These are phyloP conservation scores for Eleusine indica DNA, from an alignment of 176 grass and related monocot species.

Conservation along the genomic window DNA sequence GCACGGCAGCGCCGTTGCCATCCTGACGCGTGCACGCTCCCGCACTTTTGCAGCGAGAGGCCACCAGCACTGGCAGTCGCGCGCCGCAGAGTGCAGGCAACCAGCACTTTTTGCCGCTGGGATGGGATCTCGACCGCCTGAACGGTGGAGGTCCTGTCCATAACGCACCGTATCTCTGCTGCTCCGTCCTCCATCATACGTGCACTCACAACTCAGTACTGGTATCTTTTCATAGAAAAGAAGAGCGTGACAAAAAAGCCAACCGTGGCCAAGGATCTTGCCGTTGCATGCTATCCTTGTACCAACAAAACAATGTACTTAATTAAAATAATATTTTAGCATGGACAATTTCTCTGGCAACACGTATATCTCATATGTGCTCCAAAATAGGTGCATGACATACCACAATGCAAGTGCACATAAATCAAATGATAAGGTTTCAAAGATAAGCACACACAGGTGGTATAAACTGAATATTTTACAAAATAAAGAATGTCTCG, in stretches of 20 bases:
- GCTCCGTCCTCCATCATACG: neutral
- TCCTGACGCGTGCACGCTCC: slow-evolving; percentile 22
- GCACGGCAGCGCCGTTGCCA: neutral
- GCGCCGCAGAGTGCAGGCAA: neutral
- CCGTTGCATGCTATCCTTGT: neutral
- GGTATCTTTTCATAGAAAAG: slow-evolving; percentile 16
- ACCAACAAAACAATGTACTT: too few relatives aligned
- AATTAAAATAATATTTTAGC: too few relatives aligned
- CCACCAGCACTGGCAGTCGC: neutral
- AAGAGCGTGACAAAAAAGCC: neutral
- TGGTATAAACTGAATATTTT: neutral
- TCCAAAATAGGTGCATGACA: too few relatives aligned
- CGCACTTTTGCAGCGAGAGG: slow-evolving; percentile 17
- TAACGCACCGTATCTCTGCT: neutral
- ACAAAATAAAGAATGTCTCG: neutral
- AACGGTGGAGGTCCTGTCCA: neutral
- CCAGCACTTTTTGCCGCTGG: too few relatives aligned
- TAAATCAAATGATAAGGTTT: too few relatives aligned
- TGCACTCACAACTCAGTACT: neutral
- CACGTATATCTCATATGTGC: too few relatives aligned
- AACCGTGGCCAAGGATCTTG: neutral
- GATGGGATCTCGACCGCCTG: neutral
- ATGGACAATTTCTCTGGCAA: too few relatives aligned
- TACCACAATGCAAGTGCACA: too few relatives aligned
- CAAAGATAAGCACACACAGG: too few relatives aligned